These are phyloP conservation scores for Claviceps fusiformis DNA, from an alignment of 2,329 filamentous ascomycete species.

Conservation along the genomic window DNA sequence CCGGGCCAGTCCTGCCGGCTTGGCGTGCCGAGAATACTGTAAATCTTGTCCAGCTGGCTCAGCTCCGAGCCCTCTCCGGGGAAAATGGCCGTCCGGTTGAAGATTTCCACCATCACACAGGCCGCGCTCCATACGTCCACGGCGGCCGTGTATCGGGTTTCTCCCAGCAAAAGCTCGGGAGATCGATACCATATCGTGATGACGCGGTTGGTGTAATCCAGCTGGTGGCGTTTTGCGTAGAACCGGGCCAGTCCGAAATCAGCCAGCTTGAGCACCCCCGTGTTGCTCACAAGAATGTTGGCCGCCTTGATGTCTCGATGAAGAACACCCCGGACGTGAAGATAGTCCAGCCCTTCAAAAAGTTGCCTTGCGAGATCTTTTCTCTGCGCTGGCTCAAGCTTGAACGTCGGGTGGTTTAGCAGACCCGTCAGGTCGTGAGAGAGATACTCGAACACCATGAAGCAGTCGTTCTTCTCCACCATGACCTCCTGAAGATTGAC, in stretches of 20 bases:
- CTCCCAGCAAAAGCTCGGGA: slow-evolving; percentile 77
- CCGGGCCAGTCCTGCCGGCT: slow-evolving; percentile 76
- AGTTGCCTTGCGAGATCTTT: slow-evolving; percentile 89
- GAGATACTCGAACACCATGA: slow-evolving; percentile 98
- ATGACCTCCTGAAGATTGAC: slow-evolving; percentile 82
- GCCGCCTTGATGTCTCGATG: slow-evolving; percentile 98
- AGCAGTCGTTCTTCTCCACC: slow-evolving; percentile 97
- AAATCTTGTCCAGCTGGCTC: slow-evolving; percentile 94
- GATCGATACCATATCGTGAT: slow-evolving; percentile 98
- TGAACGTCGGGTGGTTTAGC: slow-evolving; percentile 87
- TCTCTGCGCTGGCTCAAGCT: slow-evolving; percentile 70
- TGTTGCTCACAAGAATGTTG: slow-evolving; percentile 87
- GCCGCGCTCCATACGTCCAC: slow-evolving; percentile 96
- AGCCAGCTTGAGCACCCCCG: slow-evolving; percentile 79
- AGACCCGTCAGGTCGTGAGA: slow-evolving; percentile 92
- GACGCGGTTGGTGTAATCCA: slow-evolving; percentile 96
- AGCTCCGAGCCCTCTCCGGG: slow-evolving; percentile 93
- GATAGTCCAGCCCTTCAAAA: slow-evolving; percentile 85
- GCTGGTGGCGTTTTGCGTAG: slow-evolving; percentile 79
- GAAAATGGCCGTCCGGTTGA: slow-evolving; percentile 86
- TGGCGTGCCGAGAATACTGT: slow-evolving; percentile 79
- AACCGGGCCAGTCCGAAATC: slow-evolving; percentile 95
- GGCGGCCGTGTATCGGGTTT: slow-evolving; percentile 78
- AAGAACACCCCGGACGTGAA: slow-evolving; percentile 83
- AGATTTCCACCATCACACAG: slow-evolving; percentile 93